These are phyloP conservation scores for Leucosporidium scottii DNA, from an alignment of 768 basidiomycete species.

Conservation along the genomic window DNA sequence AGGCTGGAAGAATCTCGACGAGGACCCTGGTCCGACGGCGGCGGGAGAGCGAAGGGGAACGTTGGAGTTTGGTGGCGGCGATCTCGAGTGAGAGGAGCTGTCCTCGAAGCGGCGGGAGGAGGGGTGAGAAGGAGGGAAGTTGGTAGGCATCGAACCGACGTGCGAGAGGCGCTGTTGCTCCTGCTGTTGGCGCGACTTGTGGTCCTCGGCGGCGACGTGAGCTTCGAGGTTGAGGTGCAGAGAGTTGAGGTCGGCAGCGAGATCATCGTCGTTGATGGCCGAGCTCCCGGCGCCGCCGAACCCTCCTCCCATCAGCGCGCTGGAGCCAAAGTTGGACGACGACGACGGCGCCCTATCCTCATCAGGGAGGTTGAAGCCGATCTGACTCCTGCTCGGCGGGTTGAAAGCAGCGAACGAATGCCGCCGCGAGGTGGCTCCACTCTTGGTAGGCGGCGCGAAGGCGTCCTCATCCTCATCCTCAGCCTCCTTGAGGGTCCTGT, in stretches of 20 bases:
- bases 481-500: slow-evolving; percentile 16
- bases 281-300: slow-evolving; percentile 14
- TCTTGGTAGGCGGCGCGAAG: slow-evolving; percentile 34
- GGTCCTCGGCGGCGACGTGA: slow-evolving; percentile 19
- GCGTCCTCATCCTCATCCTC: slow-evolving; percentile 29
- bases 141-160: slow-evolving; percentile 27
- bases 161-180: slow-evolving; percentile 12
- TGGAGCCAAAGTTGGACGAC: neutral
- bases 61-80: slow-evolving; percentile 6
- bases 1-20: slow-evolving; percentile 28
- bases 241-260: slow-evolving; percentile 37
- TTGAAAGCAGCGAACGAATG: slow-evolving; percentile 37
- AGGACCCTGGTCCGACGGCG: slow-evolving; percentile 22
- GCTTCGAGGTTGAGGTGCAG: slow-evolving; percentile 37
- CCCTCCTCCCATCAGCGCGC: neutral
- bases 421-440: slow-evolving; percentile 35
- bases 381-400: slow-evolving; percentile 20
- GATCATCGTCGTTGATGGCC: slow-evolving; percentile 36
- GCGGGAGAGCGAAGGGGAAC: slow-evolving; percentile 17
- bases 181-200: neutral
- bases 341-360: neutral
- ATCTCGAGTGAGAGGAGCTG: slow-evolving; percentile 8
- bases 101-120: slow-evolving; percentile 12
- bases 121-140: slow-evolving; percentile 18
- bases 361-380: slow-evolving; percentile 35